Base-by-base conservation (phyloP, 495 filamentous ascomycete species). In the Pyrenopolyporus hunteri region DNA sequence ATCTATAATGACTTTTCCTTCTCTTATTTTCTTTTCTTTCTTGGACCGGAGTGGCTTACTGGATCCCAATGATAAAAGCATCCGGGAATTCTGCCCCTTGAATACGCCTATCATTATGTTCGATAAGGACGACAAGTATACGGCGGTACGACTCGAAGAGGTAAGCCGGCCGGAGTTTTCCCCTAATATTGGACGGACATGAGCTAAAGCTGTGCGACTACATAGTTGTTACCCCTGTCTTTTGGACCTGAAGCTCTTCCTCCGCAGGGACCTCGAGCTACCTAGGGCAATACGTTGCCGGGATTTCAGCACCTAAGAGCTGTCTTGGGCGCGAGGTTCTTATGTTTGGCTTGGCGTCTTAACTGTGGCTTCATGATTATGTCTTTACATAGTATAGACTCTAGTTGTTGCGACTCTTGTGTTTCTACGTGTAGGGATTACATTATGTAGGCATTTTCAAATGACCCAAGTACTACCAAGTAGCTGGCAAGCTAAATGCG, bases 51-150 rank as follows among this genome's bases (percentile, higher is more conserved):
- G 33, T 13, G 48, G 46, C 37, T 31, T 2, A 32, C 13, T 23
- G 8, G 39, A 42, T 16, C 48, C 49, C 25, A 42, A 57, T 19
- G 26, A 11, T 14, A 25, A 63, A 59, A 92, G 89, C 64, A 91
- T 95, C 57, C 82, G 89, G 44, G 91, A 95, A 72, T 95, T 95
- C 66, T 87, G 85, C 49, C 73, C 81, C 5, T 68, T 85, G 11
- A 75, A 77, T 0, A 85, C 82, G 44, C 93, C 92, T 0, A 82
- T 97, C n/a, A 87, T 96, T 67, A 93, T 98, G 94, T 93, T 91
- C 72, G 91, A 92, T 69, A 86, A 81, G 49, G 79, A 90, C 36
- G 87, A 84, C 3, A 78, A 84, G 22, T 89, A 82, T 59, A 79
- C 81, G 6, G 82, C 92, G n/a, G 84, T 82, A 78, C 91, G 82